Evolutionary conservation across 148 eudicot genomes (phyloP).

Genomic region (Chenopodium quinoa): DNA sequence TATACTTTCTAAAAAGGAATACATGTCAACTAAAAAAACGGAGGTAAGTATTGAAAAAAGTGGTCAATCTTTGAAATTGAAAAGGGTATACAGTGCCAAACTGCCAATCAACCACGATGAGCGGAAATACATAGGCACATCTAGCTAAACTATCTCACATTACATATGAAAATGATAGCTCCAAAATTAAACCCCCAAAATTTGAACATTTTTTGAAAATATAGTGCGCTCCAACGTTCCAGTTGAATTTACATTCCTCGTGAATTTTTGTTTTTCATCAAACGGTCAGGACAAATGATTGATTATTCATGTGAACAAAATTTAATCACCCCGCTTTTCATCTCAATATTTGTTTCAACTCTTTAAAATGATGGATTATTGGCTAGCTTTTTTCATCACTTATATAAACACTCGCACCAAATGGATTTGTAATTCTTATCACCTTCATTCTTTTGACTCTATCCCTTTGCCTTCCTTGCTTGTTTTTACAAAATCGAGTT

Average conservation of each 20-base stretch:
- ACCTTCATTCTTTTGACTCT: slow-evolving; percentile 3
- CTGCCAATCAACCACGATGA: not conserved
- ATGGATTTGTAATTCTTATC: not conserved
- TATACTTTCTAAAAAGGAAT: too few species aligned
- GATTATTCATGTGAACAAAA: slow-evolving; percentile 33
- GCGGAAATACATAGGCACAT: not conserved
- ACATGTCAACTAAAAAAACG: too few species aligned
- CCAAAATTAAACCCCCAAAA: not conserved
- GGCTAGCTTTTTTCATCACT: not conserved
- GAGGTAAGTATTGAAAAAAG: not conserved
- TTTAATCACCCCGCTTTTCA: slow-evolving; percentile 16
- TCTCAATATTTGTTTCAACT: not conserved
- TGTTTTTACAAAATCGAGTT: slow-evolving; percentile 17
- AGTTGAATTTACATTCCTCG: slow-evolving; percentile 44
- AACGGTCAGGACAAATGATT: slow-evolving; percentile 27
- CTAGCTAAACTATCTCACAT: not conserved
- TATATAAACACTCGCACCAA: slow-evolving; percentile 27
- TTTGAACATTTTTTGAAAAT: slow-evolving; percentile 25
- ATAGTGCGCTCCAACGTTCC: slow-evolving; percentile 77
- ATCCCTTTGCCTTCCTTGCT: slow-evolving; percentile 8
- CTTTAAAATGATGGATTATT: not conserved
- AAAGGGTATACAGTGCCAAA: too few species aligned
- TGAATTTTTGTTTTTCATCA: slow-evolving; percentile 31
- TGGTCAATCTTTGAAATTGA: not conserved
- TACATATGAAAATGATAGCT: not conserved